Percentiles rank a stretch among this genome's conserved stretches.
Conservation (phyloP, 768 basidiomycete genomes). For the Lactarius tabidus region DNA sequence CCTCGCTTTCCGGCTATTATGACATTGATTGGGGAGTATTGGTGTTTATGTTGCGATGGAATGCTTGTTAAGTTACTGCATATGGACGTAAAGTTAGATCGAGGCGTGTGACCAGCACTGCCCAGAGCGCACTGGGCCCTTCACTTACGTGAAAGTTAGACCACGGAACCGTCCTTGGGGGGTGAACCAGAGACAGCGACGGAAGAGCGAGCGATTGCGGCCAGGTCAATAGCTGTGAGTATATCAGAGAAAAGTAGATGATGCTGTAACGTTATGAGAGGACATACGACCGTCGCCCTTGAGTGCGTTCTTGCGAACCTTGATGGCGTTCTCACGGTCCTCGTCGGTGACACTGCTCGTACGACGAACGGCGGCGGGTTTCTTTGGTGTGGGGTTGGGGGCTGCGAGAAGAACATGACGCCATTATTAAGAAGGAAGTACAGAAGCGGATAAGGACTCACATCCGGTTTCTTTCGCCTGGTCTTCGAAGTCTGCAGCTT, state of each 20-base stretch:
- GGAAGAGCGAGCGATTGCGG: slow-evolving; percentile 80
- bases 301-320: slow-evolving; percentile 71
- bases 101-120: not conserved
- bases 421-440: slow-evolving; percentile 10
- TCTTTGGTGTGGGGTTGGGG: not conserved
- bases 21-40: slow-evolving; percentile 7
- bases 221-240: slow-evolving; percentile 49
- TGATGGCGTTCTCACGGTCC: slow-evolving; percentile 57
- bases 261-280: not conserved
- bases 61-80: slow-evolving; percentile 21
- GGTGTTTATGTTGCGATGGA: slow-evolving; percentile 5
- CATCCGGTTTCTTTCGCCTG: slow-evolving; percentile 29
- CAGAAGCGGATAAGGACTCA: slow-evolving; percentile 19
- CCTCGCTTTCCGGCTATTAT: not conserved
- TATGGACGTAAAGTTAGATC: slow-evolving; percentile 14
- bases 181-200: slow-evolving; percentile 61
- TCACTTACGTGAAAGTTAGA: slow-evolving; percentile 16
- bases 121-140: not conserved
- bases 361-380: slow-evolving; percentile 23
- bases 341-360: slow-evolving; percentile 52
- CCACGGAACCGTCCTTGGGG: slow-evolving; percentile 17
- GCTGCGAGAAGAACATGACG: not conserved
- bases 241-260: not conserved
- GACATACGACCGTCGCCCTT: slow-evolving; percentile 45
- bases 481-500: slow-evolving; percentile 43